phyloP scores from a whole-genome alignment of 371 early-diverging fungal species.

The Coemansia sp. region DNA sequence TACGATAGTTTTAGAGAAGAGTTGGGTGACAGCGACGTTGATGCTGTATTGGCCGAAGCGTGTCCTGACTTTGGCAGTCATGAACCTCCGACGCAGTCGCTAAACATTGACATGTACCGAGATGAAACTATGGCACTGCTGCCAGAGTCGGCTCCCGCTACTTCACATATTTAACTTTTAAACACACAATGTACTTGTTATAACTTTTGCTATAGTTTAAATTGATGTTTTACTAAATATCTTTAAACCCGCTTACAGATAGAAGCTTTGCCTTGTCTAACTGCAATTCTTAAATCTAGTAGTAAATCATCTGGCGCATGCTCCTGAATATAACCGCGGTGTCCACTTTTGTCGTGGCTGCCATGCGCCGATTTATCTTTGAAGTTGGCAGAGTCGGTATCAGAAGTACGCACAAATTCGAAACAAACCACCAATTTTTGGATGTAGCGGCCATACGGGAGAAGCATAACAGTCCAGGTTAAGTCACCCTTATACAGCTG shows the following conservation, averaged over 20 bases:
- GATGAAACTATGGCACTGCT: slow-evolving; percentile 7
- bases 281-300: background rate
- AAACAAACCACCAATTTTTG: background rate
- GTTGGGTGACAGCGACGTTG: slow-evolving; percentile 23
- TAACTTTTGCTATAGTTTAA: background rate
- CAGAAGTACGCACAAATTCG: background rate
- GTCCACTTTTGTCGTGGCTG: background rate
- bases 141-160: background rate
- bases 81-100: background rate
- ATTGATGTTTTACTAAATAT: no score
- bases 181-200: background rate
- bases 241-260: background rate
- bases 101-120: slow-evolving; percentile 19
- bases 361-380: background rate
- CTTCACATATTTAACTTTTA: background rate
- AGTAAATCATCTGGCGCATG: background rate
- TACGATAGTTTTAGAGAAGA: slow-evolving; percentile 16
- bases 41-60: slow-evolving; percentile 6
- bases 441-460: background rate
- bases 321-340: background rate
- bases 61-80: background rate
- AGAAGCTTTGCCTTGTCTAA: background rate
- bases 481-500: background rate
- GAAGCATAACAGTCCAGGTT: background rate
- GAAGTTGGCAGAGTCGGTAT: background rate